phyloP scores from a whole-genome alignment of 2,329 filamentous ascomycete genomes.

The Verticillium nonalfalfae region DNA sequence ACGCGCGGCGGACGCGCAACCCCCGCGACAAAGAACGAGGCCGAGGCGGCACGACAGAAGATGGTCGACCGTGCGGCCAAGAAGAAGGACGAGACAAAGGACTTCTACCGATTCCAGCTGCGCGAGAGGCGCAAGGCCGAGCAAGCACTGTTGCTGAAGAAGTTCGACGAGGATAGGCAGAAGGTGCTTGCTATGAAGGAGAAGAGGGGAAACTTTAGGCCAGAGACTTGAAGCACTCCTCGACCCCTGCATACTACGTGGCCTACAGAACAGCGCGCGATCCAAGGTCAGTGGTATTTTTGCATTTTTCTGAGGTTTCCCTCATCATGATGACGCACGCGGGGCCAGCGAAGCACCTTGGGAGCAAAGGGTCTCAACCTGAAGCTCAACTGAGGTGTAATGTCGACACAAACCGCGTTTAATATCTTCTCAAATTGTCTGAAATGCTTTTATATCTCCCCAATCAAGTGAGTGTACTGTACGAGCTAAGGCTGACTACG shows the following conservation, averaged over 20 bases:
- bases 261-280: not conserved
- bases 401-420: conserved; percentile 60
- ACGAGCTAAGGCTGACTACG: not conserved
- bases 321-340: conserved; percentile 42
- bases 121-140: conserved; percentile 72
- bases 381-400: conserved; percentile 19
- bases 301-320: conserved; percentile 1
- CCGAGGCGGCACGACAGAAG: conserved; percentile 51
- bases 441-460: conserved; percentile 22
- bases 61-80: conserved; percentile 57
- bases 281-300: not conserved
- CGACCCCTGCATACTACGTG: not conserved
- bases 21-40: conserved; percentile 68
- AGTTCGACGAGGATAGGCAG: conserved; percentile 70
- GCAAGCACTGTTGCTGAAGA: conserved; percentile 59
- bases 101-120: conserved; percentile 82
- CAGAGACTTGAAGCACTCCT: conserved; percentile 31
- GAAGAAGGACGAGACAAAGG: conserved; percentile 57
- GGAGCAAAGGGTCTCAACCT: conserved; percentile 11
- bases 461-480: not conserved
- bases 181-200: conserved; percentile 67
- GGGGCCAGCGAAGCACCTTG: conserved; percentile 39
- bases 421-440: conserved; percentile 62
- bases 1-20: conserved; percentile 68
- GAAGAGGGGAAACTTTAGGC: conserved; percentile 56